Percentiles rank a stretch among this genome's conserved stretches.
These are phyloP conservation scores for Ceratocystis harringtonii DNA, from an alignment of 2,329 filamentous ascomycete genomes.

Conservation along the genomic window DNA sequence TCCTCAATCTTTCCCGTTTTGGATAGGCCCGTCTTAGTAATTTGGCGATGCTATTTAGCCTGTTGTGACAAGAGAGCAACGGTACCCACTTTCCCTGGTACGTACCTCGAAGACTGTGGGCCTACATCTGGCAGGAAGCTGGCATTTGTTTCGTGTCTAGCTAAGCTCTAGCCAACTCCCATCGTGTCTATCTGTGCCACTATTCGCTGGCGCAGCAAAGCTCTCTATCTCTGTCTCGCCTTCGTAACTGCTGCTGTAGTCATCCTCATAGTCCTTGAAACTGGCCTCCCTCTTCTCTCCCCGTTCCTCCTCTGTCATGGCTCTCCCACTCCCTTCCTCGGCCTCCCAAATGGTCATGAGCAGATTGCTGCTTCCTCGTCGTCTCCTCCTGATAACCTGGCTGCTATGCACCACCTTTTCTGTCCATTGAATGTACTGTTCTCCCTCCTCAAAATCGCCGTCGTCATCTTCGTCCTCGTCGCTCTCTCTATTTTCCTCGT, in stretches of 20 bases:
- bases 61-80: background rate
- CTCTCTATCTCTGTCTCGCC: background rate
- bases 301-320: background rate
- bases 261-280: background rate
- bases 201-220: background rate
- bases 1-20: background rate
- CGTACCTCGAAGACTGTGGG: background rate
- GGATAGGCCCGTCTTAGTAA: background rate
- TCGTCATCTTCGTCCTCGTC: background rate
- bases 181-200: background rate
- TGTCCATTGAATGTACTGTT: background rate
- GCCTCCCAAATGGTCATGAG: constrained; percentile 3
- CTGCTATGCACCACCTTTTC: background rate
- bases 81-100: background rate
- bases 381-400: background rate
- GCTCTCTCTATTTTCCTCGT: background rate
- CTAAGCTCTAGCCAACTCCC: background rate
- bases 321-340: background rate
- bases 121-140: too few species aligned
- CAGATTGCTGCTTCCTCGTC: background rate
- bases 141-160: background rate
- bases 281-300: background rate
- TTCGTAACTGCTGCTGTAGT: background rate
- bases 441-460: background rate
- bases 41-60: background rate